phyloP scores from a whole-genome alignment of 2,329 filamentous ascomycete genomes.

The Penicillium capsulatum region DNA sequence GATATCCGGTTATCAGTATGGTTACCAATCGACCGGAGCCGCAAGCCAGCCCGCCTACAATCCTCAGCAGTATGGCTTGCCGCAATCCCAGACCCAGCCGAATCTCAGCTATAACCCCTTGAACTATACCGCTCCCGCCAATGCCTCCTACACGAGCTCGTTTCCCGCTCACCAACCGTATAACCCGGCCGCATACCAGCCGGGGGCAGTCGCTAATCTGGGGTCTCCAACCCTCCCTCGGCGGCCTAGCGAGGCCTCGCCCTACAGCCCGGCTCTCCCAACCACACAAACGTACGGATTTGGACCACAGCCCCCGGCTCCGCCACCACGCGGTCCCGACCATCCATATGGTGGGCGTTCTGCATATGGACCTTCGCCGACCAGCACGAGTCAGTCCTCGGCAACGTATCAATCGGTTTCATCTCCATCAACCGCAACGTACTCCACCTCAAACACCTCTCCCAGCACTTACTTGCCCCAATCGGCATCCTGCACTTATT shows the following conservation, averaged over 20 bases:
- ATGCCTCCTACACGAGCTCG: conserved; percentile 25
- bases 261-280: conserved; percentile 28
- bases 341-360: conserved; percentile 38
- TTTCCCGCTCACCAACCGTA: conserved; percentile 42
- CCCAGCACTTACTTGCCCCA: conserved; percentile 14
- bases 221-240: conserved; percentile 33
- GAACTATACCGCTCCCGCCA: conserved; percentile 45
- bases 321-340: conserved; percentile 39
- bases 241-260: conserved; percentile 27
- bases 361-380: conserved; percentile 28
- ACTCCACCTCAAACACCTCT: conserved; percentile 24
- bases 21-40: conserved; percentile 26
- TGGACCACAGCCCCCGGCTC: conserved; percentile 34
- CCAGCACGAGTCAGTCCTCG: conserved; percentile 23
- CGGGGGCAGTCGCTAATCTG: conserved; percentile 29
- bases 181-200: conserved; percentile 49
- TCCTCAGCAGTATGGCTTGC: conserved; percentile 56
- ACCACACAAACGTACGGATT: conserved; percentile 33
- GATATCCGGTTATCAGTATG: conserved; percentile 49
- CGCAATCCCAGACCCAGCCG: conserved; percentile 44
- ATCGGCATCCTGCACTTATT: conserved; percentile 22
- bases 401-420: conserved; percentile 28
- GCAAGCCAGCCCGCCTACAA: conserved; percentile 55
- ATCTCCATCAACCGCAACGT: conserved; percentile 19
- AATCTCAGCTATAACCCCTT: conserved; percentile 67